Base-by-base conservation (phyloP, 1,284 basidiomycete species). In the Sphagnurus paluster region DNA sequence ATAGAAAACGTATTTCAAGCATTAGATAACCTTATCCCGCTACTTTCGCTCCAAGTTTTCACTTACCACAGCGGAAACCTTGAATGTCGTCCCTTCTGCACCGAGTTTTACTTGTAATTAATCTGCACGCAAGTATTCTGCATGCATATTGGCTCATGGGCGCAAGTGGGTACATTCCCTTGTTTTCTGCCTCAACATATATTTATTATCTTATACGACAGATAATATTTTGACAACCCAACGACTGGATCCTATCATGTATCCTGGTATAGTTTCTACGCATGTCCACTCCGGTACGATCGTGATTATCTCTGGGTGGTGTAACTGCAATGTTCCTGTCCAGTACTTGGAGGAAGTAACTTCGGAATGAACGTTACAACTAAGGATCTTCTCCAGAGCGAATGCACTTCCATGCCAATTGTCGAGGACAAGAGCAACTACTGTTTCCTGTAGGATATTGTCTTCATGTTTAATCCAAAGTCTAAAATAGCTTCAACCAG, bases 281-380 rank as follows among this genome's bases (percentile, higher is more conserved):
- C 70, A 72, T 57, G 63, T 59, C 24, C 69, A 71, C 50, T 61
- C 64, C 20, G 59, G 69, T 71, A 49, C 19, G 43, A 26, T 28
- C 11, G 8, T 33, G 35, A 20, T 8, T 19, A 10, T 34, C 16
- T 42, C 2, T 11, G 37, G 8, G 26, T 17, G 32, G 11, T 13
- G 14, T 14, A 17, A 7, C 5, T 4, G 25, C 1, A 35, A 20
- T 19, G 14, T 7, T 3, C 7, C 9, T 13, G 21, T 24, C 13
- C 42, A 71, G 71, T 72, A 24, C 50, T 70, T 26, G 72, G 72
- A 14, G 72, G 72, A 2, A 72, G 70, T 57, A 72, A 72, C 46
- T 71, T 73, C 56, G 59, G 67, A 19, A 48, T 65, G 35, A 48
- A 50, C 11, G 64, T 64, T 21, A 64, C 59, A 46, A 72, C 70